phyloP scores from a whole-genome alignment of 768 basidiomycete genomes.

The Amanita rimosa region DNA sequence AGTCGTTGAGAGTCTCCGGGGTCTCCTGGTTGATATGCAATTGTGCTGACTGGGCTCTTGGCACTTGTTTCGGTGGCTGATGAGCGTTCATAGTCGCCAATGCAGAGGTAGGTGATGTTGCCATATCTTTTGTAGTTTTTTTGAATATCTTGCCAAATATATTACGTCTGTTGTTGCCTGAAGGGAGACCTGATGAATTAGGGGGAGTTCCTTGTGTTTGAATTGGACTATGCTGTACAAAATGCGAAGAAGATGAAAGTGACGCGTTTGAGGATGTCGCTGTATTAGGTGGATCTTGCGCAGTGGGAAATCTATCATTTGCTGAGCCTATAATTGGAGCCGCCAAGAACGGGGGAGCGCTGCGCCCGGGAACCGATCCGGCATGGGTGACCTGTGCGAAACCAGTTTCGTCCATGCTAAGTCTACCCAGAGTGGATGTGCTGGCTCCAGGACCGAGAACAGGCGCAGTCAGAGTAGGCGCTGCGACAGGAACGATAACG shows the following conservation, averaged over 20 bases:
- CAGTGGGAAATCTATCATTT: slow-evolving; percentile 11
- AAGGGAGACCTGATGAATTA: slow-evolving; percentile 2
- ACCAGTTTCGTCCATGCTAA: slow-evolving; percentile 20
- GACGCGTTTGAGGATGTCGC: slow-evolving; percentile 19
- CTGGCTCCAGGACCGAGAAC: slow-evolving; percentile 1
- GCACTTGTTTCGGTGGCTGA: not conserved
- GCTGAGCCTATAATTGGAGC: not conserved
- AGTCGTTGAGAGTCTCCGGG: not conserved
- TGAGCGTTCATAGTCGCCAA: slow-evolving; percentile 1
- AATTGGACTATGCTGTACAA: not conserved
- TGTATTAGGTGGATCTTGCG: slow-evolving; percentile 7
- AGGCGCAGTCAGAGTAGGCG: not conserved
- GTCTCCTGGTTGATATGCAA: not conserved
- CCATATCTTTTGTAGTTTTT: slow-evolving; percentile 24
- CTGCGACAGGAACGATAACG: not conserved
- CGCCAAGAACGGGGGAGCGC: not conserved
- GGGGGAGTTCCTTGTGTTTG: slow-evolving; percentile 8
- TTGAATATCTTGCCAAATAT: slow-evolving; percentile 70
- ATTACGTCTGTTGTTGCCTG: slow-evolving; percentile 28
- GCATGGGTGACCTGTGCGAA: not conserved
- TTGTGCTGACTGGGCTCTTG: not conserved
- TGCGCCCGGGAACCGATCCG: not conserved
- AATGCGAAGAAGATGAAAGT: slow-evolving; percentile 12
- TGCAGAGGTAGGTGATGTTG: slow-evolving; percentile 15
- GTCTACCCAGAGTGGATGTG: slow-evolving; percentile 6